Evolutionary conservation across 139 green algal species (phyloP).

Genomic region (Closterium sp.): DNA sequence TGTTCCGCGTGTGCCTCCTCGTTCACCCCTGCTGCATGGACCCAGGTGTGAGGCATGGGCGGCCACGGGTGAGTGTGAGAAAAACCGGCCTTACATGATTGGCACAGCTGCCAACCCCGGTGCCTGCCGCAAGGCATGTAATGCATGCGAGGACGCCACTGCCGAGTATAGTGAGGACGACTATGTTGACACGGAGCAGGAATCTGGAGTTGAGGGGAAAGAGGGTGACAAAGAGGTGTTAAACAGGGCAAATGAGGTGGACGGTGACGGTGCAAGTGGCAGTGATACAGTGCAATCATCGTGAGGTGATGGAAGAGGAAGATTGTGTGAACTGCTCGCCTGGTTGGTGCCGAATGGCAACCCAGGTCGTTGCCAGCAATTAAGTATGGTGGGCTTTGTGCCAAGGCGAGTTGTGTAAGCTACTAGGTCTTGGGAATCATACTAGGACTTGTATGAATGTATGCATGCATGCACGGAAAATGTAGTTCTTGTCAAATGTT

Average conservation of each 20-base stretch:
- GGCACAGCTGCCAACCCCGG: not conserved
- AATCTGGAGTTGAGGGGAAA: not conserved
- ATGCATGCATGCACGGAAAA: too few species aligned
- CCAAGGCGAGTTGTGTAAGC: not conserved
- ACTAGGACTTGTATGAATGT: too few species aligned
- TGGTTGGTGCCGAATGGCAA: not conserved
- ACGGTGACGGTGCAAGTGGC: not conserved
- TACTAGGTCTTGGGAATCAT: not conserved
- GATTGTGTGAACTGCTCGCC: not conserved
- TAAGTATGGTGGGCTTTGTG: not conserved
- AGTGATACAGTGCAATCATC: not conserved
- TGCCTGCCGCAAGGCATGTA: slow-evolving; percentile 6
- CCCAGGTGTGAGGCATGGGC: slow-evolving; percentile 16
- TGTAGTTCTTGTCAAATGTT: too few species aligned
- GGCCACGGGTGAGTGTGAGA: slow-evolving; percentile 10
- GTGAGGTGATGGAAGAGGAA: not conserved
- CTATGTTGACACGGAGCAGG: not conserved
- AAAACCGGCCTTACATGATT: slow-evolving; percentile 12
- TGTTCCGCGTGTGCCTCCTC: not conserved
- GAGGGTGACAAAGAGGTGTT: not conserved
- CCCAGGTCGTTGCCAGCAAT: not conserved
- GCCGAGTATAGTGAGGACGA: not conserved
- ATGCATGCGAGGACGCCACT: not conserved
- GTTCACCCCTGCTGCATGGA: not conserved
- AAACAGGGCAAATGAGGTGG: too few species aligned